phyloP scores from a whole-genome alignment of 371 early-diverging fungal genomes.

The Dichotomocladium elegans region DNA sequence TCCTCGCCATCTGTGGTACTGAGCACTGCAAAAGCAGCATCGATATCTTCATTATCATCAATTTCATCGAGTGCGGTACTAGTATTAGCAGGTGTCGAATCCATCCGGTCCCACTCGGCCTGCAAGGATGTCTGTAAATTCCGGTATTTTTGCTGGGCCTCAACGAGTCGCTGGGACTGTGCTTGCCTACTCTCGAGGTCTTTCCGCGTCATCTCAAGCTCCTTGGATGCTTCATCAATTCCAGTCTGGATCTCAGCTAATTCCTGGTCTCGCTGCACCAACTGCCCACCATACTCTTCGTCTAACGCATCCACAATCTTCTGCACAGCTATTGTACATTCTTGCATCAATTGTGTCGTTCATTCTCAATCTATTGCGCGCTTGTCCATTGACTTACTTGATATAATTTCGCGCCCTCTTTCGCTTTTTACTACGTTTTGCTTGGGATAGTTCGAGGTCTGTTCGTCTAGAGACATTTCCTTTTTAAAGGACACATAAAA shows the following conservation, averaged over 20 bases:
- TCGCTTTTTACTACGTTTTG: constrained; percentile 36
- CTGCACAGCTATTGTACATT: constrained; percentile 52
- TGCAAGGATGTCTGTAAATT: constrained; percentile 46
- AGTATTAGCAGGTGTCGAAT: neutral
- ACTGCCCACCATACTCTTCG: constrained; percentile 59
- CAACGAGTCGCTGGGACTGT: constrained; percentile 42
- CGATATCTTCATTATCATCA: constrained; percentile 11
- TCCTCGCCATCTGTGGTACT: neutral
- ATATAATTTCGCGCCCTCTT: constrained; percentile 52
- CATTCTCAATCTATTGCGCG: too few relatives aligned
- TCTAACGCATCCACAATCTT: constrained; percentile 70
- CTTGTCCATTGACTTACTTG: constrained; percentile 39
- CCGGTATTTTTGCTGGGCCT: constrained; percentile 49
- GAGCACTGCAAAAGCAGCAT: constrained; percentile 1
- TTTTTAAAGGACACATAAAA: too few relatives aligned
- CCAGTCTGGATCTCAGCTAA: constrained; percentile 57
- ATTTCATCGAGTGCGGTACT: constrained; percentile 5
- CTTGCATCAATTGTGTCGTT: neutral
- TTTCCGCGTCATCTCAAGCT: constrained; percentile 47
- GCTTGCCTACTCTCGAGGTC: constrained; percentile 29
- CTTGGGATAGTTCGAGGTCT: neutral
- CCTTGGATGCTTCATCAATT: constrained; percentile 22
- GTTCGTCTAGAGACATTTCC: too few relatives aligned
- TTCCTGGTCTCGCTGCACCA: constrained; percentile 57
- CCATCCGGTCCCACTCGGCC: constrained; percentile 13